Conservation (phyloP, 371 early-diverging fungal species). For the Circinella umbellata region DNA sequence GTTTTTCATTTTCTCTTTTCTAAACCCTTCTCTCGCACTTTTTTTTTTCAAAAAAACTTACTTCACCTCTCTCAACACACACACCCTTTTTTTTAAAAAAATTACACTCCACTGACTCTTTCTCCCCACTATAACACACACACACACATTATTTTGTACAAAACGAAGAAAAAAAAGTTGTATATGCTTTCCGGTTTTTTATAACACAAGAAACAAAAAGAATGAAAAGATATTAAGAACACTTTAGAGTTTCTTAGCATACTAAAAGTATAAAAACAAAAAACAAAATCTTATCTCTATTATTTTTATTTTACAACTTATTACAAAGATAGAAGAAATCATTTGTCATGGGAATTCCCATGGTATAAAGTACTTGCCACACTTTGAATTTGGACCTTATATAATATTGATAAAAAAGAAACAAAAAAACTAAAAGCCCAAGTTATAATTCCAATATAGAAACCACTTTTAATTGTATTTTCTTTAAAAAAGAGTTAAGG, state of each 20-base stretch:
- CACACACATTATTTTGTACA: conserved; percentile 1
- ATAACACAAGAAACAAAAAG: background rate
- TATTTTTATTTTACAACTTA: too few species aligned
- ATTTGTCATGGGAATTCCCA: conserved; percentile 11
- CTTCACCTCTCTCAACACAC: background rate
- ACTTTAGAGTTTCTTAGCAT: background rate
- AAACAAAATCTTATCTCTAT: too few species aligned
- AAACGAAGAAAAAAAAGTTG: conserved; percentile 10
- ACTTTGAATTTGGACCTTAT: too few species aligned
- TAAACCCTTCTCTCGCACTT: too few species aligned
- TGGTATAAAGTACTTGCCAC: background rate
- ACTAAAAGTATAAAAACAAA: background rate
- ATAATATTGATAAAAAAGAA: too few species aligned
- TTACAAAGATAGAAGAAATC: background rate
- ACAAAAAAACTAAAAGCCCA: too few species aligned
- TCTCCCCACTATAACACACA: background rate
- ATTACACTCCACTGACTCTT: too few species aligned
- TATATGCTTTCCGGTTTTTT: conserved; percentile 9
- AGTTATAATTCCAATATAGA: too few species aligned
- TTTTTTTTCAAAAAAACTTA: too few species aligned
- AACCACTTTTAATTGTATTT: too few species aligned
- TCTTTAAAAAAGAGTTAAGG: too few species aligned
- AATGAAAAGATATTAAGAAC: background rate
- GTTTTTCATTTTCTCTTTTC: conserved; percentile 7
- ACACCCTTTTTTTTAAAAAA: too few species aligned